phyloP scores from a whole-genome alignment of 495 filamentous ascomycete genomes.

The Xylaria bambusicola region DNA sequence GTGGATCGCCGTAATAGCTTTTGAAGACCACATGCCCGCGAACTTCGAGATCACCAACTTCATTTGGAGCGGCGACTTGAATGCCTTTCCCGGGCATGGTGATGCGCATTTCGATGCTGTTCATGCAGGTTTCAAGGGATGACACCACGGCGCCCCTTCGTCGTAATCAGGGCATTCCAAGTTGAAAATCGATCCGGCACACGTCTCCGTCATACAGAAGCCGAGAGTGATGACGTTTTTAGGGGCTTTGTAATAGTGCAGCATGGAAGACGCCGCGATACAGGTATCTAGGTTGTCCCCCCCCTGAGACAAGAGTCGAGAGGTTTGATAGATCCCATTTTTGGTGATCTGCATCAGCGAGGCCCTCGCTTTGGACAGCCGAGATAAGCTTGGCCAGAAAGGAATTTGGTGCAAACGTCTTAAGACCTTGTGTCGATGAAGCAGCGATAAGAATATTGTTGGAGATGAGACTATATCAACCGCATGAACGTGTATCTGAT shows the following conservation, averaged over 20 bases:
- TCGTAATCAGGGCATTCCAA: conserved; percentile 40
- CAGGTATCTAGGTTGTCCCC: conserved; percentile 28
- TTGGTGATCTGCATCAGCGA: neutral
- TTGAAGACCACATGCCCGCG: conserved; percentile 47
- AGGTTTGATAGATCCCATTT: neutral
- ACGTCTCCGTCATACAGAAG: conserved; percentile 62
- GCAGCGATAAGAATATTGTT: conserved; percentile 40
- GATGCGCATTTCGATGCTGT: conserved; percentile 46
- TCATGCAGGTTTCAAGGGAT: conserved; percentile 43
- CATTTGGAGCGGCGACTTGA: conserved; percentile 20
- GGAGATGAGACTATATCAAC: conserved; percentile 47
- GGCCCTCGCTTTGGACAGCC: neutral
- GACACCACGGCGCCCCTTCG: conserved; percentile 30
- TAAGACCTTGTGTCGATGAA: conserved; percentile 45
- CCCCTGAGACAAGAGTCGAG: conserved; percentile 29
- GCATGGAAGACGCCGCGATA: conserved; percentile 27
- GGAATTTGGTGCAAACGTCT: conserved; percentile 60
- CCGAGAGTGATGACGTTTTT: conserved; percentile 45
- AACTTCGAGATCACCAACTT: conserved; percentile 19
- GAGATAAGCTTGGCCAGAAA: conserved; percentile 42
- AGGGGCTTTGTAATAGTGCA: conserved; percentile 38
- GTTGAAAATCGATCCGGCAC: conserved; percentile 50
- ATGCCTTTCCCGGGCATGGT: conserved; percentile 23
- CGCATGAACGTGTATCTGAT: conserved; percentile 51
- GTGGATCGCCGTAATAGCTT: conserved; percentile 60